A percentile compares a stretch with the other conserved stretches of the same genome.
These are phyloP conservation scores for Quercus phellos DNA, from an alignment of 331 rosid species.

Conservation along the genomic window DNA sequence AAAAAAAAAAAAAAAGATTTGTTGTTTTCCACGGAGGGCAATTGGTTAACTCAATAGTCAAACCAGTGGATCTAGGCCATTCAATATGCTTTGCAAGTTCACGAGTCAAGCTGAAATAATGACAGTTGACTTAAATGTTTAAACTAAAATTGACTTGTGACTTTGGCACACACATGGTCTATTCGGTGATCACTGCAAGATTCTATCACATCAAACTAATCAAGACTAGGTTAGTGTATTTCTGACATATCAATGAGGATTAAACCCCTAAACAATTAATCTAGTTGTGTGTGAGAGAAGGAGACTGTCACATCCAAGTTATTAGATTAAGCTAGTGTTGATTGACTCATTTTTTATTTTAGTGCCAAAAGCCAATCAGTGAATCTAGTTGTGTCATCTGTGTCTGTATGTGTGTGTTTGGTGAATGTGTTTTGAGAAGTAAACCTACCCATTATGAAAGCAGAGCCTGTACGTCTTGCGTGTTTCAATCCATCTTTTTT, in stretches of 20 bases:
- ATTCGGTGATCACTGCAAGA: constrained; percentile 1
- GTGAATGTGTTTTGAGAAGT: constrained; percentile 21
- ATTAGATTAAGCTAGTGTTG: constrained; percentile 1
- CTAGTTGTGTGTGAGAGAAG: neutral
- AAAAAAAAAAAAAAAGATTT: neutral
- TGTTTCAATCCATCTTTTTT: constrained; percentile 28
- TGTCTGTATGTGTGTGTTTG: constrained; percentile 9
- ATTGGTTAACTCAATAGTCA: constrained; percentile 28
- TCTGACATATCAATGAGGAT: constrained; percentile 16
- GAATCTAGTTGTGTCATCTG: constrained; percentile 9
- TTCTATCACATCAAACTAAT: constrained; percentile 37
- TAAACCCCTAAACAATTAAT: constrained; percentile 15
- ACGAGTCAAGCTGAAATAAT: constrained; percentile 40
- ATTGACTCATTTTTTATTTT: neutral
- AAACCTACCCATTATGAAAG: constrained; percentile 22
- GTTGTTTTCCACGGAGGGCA: neutral
- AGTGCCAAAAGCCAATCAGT: neutral
- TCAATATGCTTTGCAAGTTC: constrained; percentile 24
- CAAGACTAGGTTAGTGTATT: constrained; percentile 10
- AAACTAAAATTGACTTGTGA: constrained; percentile 37
- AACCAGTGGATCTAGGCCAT: constrained; percentile 29
- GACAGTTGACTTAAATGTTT: constrained; percentile 32
- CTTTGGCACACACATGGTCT: constrained; percentile 27
- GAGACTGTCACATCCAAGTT: neutral
- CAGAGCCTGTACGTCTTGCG: constrained; percentile 31